Conservation (phyloP, 495 filamentous ascomycete genomes). For the Stereocaulon alpinum region DNA sequence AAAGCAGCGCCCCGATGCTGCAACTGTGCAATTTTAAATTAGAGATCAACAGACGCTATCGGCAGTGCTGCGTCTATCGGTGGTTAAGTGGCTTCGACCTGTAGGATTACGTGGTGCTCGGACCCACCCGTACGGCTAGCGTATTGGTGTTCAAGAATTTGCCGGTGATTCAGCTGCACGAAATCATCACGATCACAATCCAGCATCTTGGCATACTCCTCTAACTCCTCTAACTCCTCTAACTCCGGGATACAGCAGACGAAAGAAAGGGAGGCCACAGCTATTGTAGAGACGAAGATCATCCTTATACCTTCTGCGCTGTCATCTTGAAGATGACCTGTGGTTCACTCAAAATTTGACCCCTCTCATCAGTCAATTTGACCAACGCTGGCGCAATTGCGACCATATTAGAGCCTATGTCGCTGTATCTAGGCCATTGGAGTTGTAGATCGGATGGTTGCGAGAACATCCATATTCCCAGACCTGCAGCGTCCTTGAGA, state of each 20-base stretch:
- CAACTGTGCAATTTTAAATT: neutral
- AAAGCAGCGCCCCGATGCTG: neutral
- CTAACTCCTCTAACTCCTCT: neutral
- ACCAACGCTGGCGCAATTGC: slow-evolving; percentile 14
- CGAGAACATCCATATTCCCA: slow-evolving; percentile 19
- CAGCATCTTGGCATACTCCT: neutral
- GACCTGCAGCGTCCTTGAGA: slow-evolving; percentile 13
- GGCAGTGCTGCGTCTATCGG: neutral
- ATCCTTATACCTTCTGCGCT: neutral
- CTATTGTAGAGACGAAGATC: neutral
- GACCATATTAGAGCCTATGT: slow-evolving; percentile 4
- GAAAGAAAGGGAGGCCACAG: too few relatives aligned
- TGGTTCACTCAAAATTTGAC: neutral
- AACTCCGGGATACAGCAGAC: neutral
- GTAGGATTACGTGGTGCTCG: neutral
- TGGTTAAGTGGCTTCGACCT: neutral
- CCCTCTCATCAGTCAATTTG: slow-evolving; percentile 18
- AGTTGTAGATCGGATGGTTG: slow-evolving; percentile 15
- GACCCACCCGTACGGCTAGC: neutral
- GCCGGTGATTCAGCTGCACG: neutral
- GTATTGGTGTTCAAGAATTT: neutral
- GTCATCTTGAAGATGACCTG: neutral
- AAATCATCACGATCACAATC: neutral
- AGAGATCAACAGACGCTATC: neutral
- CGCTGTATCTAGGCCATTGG: slow-evolving; percentile 6